Conservation (phyloP, 108 stramenopile species). For the Pseudonitzschia delicatissima region DNA sequence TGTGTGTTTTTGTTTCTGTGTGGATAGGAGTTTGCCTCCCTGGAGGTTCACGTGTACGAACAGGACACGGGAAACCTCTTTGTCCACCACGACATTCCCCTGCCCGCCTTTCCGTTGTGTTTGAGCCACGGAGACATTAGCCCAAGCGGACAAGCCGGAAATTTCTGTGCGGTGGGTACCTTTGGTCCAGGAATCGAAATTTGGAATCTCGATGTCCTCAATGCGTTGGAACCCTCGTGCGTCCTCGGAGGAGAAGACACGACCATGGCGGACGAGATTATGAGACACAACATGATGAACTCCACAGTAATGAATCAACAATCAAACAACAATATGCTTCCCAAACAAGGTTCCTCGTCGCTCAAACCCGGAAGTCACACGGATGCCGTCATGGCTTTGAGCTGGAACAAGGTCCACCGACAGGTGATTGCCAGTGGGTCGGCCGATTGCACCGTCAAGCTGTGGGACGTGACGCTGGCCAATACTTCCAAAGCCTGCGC, state of each 20-base stretch:
- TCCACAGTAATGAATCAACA: slow-evolving; percentile 40
- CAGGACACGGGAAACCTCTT: slow-evolving; percentile 86
- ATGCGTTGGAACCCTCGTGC: slow-evolving; percentile 92
- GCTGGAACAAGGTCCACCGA: slow-evolving; percentile 93
- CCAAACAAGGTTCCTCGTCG: slow-evolving; percentile 21
- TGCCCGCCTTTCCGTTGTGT: slow-evolving; percentile 96
- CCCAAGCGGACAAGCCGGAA: slow-evolving; percentile 59
- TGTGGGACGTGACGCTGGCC: slow-evolving; percentile 89
- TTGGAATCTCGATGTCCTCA: slow-evolving; percentile 98
- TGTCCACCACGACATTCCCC: slow-evolving; percentile 97
- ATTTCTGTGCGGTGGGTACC: slow-evolving; percentile 95
- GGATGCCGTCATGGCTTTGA: slow-evolving; percentile 96
- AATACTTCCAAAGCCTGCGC: slow-evolving; percentile 46
- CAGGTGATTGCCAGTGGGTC: slow-evolving; percentile 96
- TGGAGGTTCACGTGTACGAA: slow-evolving; percentile 90
- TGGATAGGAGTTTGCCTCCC: slow-evolving; percentile 77
- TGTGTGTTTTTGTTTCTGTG: background rate
- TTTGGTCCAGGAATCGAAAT: slow-evolving; percentile 97
- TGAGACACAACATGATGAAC: slow-evolving; percentile 68
- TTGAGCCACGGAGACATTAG: slow-evolving; percentile 76
- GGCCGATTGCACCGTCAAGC: slow-evolving; percentile 95
- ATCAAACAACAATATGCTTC: slow-evolving; percentile 48
- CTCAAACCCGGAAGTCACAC: slow-evolving; percentile 87
- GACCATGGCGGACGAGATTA: slow-evolving; percentile 62
- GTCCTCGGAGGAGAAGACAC: slow-evolving; percentile 92